Conservation (phyloP, 192 early-diverging fungal genomes). For the Funneliformis mosseae region DNA sequence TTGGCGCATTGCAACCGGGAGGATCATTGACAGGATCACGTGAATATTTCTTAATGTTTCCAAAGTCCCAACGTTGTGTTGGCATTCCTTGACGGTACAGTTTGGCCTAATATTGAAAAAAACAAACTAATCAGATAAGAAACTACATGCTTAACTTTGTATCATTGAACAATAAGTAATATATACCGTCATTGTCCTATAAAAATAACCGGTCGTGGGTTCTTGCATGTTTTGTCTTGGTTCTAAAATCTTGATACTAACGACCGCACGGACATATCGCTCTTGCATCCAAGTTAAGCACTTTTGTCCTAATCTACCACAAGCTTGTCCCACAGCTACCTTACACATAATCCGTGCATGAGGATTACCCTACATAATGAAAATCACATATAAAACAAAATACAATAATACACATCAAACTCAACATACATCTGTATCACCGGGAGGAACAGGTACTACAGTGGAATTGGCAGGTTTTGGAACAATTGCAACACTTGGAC, state of each 20-base stretch:
- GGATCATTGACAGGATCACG: background rate
- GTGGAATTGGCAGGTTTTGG: background rate
- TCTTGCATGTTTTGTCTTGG: constrained; percentile 4
- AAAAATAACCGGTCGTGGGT: constrained; percentile 10
- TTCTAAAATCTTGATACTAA: constrained; percentile 7
- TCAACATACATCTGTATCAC: constrained; percentile 11
- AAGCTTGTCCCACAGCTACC: background rate
- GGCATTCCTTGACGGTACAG: constrained; percentile 5
- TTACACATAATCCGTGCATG: constrained; percentile 27
- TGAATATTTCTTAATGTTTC: constrained; percentile 8
- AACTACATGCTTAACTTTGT: constrained; percentile 15
- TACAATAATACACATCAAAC: constrained; percentile 26
- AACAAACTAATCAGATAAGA: constrained; percentile 13
- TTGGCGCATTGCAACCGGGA: constrained; percentile 11
- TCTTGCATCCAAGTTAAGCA: constrained; percentile 4
- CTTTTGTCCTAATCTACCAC: background rate
- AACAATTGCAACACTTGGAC: background rate
- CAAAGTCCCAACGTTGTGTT: constrained; percentile 1
- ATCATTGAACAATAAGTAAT: constrained; percentile 3
- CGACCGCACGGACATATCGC: constrained; percentile 6
- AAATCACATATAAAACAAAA: constrained; percentile 3
- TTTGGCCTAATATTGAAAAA: background rate
- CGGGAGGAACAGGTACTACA: constrained; percentile 11
- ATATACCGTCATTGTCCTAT: constrained; percentile 23
- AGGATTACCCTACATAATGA: constrained; percentile 28